Conservation (phyloP, 1,139 yeast genomes). For the Saccharomyces pastorianus region DNA sequence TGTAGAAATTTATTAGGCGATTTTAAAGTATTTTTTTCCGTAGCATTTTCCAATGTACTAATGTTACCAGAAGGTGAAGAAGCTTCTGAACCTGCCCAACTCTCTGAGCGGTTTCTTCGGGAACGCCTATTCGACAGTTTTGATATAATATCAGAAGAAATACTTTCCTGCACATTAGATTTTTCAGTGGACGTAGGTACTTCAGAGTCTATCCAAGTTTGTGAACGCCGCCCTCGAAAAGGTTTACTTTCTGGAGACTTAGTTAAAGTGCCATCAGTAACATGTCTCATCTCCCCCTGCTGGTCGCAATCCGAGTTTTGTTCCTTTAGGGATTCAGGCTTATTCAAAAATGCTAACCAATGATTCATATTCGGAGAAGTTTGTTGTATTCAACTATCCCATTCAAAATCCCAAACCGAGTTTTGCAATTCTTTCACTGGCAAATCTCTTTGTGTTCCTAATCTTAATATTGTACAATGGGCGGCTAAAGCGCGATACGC, state of each 20-base stretch:
- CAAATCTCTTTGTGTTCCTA: background rate
- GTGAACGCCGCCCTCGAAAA: background rate
- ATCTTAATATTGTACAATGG: background rate
- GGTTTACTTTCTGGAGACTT: background rate
- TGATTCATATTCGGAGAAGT: background rate
- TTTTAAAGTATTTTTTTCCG: background rate
- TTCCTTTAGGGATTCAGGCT: background rate
- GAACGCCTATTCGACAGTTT: background rate
- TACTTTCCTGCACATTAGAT: background rate
- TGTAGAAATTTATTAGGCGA: background rate
- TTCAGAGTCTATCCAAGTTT: background rate
- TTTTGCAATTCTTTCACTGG: background rate
- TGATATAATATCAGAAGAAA: background rate
- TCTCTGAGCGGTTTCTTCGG: background rate
- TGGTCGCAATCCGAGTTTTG: background rate
- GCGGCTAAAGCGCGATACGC: background rate
- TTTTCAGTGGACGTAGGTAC: background rate
- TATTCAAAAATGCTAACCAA: background rate
- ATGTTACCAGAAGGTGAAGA: background rate
- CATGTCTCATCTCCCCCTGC: background rate
- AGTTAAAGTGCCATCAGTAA: background rate
- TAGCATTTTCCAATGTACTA: background rate
- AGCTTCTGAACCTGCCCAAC: background rate
- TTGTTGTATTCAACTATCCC: background rate
- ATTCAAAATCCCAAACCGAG: background rate